Conservation (phyloP, 495 filamentous ascomycete genomes). For the Acidiella bohemica region DNA sequence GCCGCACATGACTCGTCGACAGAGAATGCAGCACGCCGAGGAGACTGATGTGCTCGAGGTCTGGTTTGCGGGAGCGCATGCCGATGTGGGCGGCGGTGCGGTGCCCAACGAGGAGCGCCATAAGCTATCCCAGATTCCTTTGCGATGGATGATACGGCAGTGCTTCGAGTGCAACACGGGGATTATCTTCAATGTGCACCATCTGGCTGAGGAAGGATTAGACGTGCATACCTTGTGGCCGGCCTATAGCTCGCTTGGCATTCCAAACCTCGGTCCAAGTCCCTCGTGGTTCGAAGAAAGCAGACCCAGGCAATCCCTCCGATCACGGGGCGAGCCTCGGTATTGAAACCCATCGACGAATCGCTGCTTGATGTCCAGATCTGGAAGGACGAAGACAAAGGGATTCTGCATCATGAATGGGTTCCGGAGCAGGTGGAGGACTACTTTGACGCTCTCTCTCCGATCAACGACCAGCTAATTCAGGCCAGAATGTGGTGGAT, state of each 20-base stretch:
- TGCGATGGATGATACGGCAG: slow-evolving; percentile 33
- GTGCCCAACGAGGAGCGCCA: slow-evolving; percentile 29
- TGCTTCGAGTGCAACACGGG: slow-evolving; percentile 32
- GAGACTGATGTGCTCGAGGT: slow-evolving; percentile 28
- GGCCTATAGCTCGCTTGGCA: slow-evolving; percentile 11
- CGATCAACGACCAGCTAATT: slow-evolving; percentile 25
- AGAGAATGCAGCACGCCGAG: background rate
- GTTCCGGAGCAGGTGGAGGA: slow-evolving; percentile 28
- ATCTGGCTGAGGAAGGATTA: slow-evolving; percentile 25
- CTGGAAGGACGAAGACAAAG: slow-evolving; percentile 5
- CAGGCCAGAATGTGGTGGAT: slow-evolving; percentile 28
- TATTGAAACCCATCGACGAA: slow-evolving; percentile 6
- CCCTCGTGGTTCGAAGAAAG: slow-evolving; percentile 22
- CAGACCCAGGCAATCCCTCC: slow-evolving; percentile 13
- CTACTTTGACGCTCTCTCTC: slow-evolving; percentile 26
- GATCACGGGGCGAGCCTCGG: slow-evolving; percentile 3
- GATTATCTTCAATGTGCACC: slow-evolving; percentile 27
- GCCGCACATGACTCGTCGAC: too few relatives aligned
- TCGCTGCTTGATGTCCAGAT: background rate
- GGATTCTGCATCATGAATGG: background rate
- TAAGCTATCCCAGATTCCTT: slow-evolving; percentile 37
- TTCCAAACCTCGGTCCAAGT: slow-evolving; percentile 19
- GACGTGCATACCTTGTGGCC: slow-evolving; percentile 27
- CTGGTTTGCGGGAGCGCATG: slow-evolving; percentile 29
- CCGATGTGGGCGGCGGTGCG: slow-evolving; percentile 29